phyloP scores from a whole-genome alignment of 164 flowering plant genomes.

The Echeveria elegans region DNA sequence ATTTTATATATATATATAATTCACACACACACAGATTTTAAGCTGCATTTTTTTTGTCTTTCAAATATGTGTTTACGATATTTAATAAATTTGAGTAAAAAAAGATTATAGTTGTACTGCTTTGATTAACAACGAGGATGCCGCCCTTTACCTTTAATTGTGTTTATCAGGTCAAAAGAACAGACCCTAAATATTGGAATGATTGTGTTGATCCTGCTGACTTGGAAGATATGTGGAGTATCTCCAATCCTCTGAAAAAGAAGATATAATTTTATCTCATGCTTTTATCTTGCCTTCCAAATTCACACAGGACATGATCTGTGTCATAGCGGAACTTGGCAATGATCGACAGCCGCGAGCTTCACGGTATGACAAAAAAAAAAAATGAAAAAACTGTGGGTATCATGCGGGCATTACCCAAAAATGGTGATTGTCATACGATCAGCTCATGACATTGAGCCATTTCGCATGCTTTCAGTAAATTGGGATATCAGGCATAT shows the following conservation, averaged over 20 bases:
- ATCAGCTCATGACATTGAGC: neutral
- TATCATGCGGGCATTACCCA: constrained; percentile 62
- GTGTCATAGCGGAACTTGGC: constrained; percentile 82
- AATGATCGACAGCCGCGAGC: constrained; percentile 72
- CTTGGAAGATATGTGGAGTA: constrained; percentile 64
- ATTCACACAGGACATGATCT: constrained; percentile 59
- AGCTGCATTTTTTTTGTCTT: too few species aligned
- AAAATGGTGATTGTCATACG: constrained; percentile 40
- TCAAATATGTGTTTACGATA: too few species aligned
- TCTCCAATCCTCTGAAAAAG: too few species aligned
- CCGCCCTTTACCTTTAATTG: constrained; percentile 40
- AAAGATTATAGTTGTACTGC: too few species aligned
- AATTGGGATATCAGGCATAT: constrained; percentile 44
- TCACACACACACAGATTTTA: too few species aligned
- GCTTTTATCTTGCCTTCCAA: neutral
- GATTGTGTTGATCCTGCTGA: constrained; percentile 65
- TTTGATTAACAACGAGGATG: constrained; percentile 23
- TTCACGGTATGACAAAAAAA: constrained; percentile 42
- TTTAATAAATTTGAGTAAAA: too few species aligned
- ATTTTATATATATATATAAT: too few species aligned
- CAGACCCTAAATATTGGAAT: constrained; percentile 82
- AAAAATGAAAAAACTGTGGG: constrained; percentile 56
- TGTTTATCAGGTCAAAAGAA: too few species aligned
- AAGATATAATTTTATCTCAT: too few species aligned
- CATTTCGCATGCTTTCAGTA: constrained; percentile 40